Evolutionary conservation across 2,329 filamentous ascomycete species (phyloP).

Genomic region (Botryotinia globosa): DNA sequence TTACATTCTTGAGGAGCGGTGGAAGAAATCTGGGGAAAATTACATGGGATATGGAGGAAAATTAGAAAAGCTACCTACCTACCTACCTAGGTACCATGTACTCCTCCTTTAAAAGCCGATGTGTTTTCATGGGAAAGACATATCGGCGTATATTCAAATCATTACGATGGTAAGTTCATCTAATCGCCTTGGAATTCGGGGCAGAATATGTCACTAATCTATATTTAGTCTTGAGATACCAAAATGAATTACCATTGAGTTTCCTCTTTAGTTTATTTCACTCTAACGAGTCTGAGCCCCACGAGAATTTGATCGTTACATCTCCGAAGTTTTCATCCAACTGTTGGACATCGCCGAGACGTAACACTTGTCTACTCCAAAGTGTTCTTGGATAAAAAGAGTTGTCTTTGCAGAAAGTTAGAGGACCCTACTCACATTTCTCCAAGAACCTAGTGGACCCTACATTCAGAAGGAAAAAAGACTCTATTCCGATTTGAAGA

Average conservation of each 20-base stretch:
- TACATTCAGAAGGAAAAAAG: neutral
- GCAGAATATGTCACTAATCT: slow-evolving; percentile 1
- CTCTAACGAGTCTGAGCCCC: neutral
- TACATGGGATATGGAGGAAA: neutral
- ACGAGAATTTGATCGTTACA: slow-evolving; percentile 9
- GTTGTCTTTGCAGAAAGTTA: neutral
- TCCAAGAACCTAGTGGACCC: slow-evolving; percentile 9
- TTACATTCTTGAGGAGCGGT: neutral
- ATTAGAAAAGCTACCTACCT: neutral
- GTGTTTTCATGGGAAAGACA: slow-evolving; percentile 14
- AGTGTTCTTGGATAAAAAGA: neutral
- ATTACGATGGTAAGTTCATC: slow-evolving; percentile 15
- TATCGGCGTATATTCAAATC: slow-evolving; percentile 22
- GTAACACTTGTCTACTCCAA: neutral
- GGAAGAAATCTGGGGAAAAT: slow-evolving; percentile 2
- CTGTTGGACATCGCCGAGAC: slow-evolving; percentile 13
- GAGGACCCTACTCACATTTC: slow-evolving; percentile 10
- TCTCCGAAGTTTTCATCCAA: slow-evolving; percentile 10
- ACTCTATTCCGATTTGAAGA: neutral
- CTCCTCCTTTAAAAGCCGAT: slow-evolving; percentile 17
- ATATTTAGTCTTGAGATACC: slow-evolving; percentile 1
- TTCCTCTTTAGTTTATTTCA: neutral
- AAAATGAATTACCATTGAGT: neutral
- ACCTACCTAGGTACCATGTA: neutral
- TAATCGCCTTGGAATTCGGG: neutral